Evolutionary conservation across 164 flowering plant species (phyloP), one percentile per base, ranked within the genome.

Genomic region (Dillenia turbinata): DNA sequence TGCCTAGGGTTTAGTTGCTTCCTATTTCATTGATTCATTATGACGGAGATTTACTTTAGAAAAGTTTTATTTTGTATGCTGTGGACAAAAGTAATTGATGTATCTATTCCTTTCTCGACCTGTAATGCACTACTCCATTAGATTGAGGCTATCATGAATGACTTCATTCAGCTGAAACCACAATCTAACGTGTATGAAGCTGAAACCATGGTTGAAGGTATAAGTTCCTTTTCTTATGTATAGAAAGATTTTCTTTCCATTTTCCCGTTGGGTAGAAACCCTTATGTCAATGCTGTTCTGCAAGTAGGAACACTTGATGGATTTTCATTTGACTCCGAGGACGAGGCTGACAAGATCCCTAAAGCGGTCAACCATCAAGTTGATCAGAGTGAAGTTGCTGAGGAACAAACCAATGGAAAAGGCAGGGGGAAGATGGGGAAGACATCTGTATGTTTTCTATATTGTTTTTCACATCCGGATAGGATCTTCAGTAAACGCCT

Each of bases 151-250:
- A 72, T 94, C 69, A 89, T 94, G 96, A 84, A 88, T 75, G 99
- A 94, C 73, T 91, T 89, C 63, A 81, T 94, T 71, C 96, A 88
- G 77, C 82, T 91, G 66, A 86, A 73, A 60, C 85, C 99, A 49
- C 85, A 77, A 59, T 87, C 95, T 14, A 89, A 89, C 68, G 91
- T 87, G 40, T 83, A 75, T 63, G 97, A 86, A 67, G 81, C 96
- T 46, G 98, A 94, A 75, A 94, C 99, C n/a, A 85, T 91, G 96
- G 78, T 94, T 72, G 97, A 91, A 91, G 99, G 99, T 94, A 33
- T 26, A 26, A 26, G 33, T 5, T 33, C 6, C 40, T 26, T 26
- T 26, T 33, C 40, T 33, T 33, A 33, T 33, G 40, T 33, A 33
- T 33, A 33, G 40, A 5, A 59, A 46, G 75, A n/a, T 45, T 26